Conservation (phyloP, 441 rosid genomes). For the Macaranga tanarius region DNA sequence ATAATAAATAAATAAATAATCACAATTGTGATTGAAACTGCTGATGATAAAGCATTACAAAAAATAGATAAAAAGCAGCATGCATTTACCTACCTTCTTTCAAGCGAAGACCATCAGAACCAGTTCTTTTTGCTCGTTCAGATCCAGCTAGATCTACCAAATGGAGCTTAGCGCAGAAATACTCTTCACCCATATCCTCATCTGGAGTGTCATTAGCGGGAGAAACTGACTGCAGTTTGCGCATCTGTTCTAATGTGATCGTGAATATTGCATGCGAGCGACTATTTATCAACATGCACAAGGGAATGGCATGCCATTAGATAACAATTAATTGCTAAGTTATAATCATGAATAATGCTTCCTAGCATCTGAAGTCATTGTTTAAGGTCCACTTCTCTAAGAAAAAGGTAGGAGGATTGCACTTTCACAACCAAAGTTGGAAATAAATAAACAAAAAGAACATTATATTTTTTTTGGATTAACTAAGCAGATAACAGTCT, state of each 20-base stretch:
- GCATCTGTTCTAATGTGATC: conserved; percentile 94
- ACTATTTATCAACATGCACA: conserved; percentile 48
- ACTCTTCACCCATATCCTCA: conserved; percentile 79
- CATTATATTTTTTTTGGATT: neutral
- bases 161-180: conserved; percentile 95
- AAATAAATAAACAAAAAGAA: neutral
- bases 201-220: conserved; percentile 49
- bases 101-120: conserved; percentile 91
- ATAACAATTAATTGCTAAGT: conserved; percentile 17
- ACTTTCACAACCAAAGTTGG: neutral
- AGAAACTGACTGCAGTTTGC: conserved; percentile 57
- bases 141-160: conserved; percentile 99
- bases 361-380: conserved; percentile 1
- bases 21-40: neutral
- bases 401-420: neutral
- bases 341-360: neutral
- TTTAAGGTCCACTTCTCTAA: neutral
- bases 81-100: conserved; percentile 75
- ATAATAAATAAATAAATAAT: neutral
- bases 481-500: neutral
- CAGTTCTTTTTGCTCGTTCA: conserved; percentile 95
- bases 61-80: conserved; percentile 35
- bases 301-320: conserved; percentile 27
- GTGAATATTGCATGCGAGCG: conserved; percentile 99
- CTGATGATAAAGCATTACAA: conserved; percentile 50